Evolutionary conservation across 192 early-diverging fungal genomes (phyloP).

Genomic region (Backusella macrospora): DNA sequence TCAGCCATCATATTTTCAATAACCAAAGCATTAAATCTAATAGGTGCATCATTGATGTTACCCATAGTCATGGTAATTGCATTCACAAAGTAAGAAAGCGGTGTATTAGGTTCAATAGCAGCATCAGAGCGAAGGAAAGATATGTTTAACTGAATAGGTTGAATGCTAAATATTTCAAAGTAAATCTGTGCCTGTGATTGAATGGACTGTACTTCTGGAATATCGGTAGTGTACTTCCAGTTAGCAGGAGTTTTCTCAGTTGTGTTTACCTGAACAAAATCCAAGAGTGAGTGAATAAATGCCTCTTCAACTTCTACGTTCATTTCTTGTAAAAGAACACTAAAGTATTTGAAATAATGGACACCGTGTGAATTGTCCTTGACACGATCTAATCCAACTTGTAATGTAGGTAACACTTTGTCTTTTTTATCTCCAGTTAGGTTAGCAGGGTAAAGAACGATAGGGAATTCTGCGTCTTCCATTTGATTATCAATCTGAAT

Average conservation of each 20-base stretch:
- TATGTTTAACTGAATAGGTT: slow-evolving; percentile 93
- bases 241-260: slow-evolving; percentile 47
- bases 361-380: slow-evolving; percentile 96
- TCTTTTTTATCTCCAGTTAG: slow-evolving; percentile 62
- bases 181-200: slow-evolving; percentile 80
- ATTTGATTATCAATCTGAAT: slow-evolving; percentile 97
- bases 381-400: slow-evolving; percentile 77
- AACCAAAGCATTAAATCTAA: slow-evolving; percentile 85
- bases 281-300: slow-evolving; percentile 82
- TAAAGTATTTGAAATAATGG: slow-evolving; percentile 93
- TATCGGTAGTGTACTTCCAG: slow-evolving; percentile 56
- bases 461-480: slow-evolving; percentile 82
- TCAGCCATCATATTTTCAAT: slow-evolving; percentile 88
- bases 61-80: slow-evolving; percentile 96
- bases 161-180: slow-evolving; percentile 93
- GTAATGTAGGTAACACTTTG: slow-evolving; percentile 59
- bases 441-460: slow-evolving; percentile 91
- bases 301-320: slow-evolving; percentile 94
- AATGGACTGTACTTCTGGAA: slow-evolving; percentile 71
- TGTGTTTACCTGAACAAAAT: slow-evolving; percentile 83
- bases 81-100: slow-evolving; percentile 71
- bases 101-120: slow-evolving; percentile 49
- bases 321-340: slow-evolving; percentile 89
- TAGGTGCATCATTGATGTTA: slow-evolving; percentile 93
- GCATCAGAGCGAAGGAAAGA: slow-evolving; percentile 88